These are phyloP conservation scores for Ensete glaucum DNA, from an alignment of 176 grass and related monocot genomes.

Conservation along the genomic window DNA sequence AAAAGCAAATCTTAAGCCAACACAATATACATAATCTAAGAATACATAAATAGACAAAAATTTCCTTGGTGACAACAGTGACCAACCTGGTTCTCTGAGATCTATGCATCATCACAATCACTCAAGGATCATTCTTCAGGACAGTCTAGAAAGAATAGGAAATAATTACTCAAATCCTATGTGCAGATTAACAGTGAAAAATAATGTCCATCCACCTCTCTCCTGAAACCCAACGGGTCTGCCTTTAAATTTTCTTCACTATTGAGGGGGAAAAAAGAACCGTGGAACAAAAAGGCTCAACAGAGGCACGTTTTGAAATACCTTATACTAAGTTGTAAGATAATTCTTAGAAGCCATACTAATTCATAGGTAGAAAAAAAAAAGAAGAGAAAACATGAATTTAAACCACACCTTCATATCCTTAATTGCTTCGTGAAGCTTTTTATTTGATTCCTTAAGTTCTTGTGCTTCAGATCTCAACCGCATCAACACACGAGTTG, in stretches of 20 bases:
- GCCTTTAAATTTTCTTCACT: neutral
- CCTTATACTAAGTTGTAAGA: neutral
- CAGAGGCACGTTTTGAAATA: neutral
- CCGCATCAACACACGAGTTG: slow-evolving; percentile 28
- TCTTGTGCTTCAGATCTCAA: slow-evolving; percentile 36
- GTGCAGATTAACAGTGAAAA: neutral
- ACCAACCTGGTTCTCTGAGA: too few relatives aligned
- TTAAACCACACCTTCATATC: slow-evolving; percentile 33
- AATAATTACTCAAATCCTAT: neutral
- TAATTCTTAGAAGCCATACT: neutral
- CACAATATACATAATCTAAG: neutral
- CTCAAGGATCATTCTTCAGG: neutral
- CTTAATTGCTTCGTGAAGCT: slow-evolving; percentile 35
- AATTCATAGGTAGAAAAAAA: too few relatives aligned
- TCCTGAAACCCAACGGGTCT: neutral
- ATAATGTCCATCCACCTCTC: neutral
- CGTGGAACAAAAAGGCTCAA: neutral
- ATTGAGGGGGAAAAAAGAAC: neutral
- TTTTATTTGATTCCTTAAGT: slow-evolving; percentile 39
- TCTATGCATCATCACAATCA: neutral
- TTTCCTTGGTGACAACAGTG: too few relatives aligned
- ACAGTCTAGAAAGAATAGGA: neutral
- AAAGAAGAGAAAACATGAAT: neutral
- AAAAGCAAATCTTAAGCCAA: neutral
- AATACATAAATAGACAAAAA: too few relatives aligned